Evolutionary conservation across 768 basidiomycete genomes (phyloP), one percentile per base, ranked within the genome.

Genomic region (Lentinula boryana): DNA sequence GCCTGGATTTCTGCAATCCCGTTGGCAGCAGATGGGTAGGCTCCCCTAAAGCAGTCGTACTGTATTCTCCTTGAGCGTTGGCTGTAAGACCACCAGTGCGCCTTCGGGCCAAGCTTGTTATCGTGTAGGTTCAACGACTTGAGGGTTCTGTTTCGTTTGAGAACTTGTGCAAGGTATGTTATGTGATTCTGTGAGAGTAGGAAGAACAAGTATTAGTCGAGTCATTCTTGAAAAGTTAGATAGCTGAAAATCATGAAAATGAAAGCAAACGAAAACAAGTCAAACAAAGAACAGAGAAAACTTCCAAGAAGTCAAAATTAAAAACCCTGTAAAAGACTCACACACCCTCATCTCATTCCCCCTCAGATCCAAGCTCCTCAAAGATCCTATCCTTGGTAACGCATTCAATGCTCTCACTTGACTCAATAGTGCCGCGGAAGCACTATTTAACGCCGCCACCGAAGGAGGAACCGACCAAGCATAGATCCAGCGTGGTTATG

Each of bases 51-150:
- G 72, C 77, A 9, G 70, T 69, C 1, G 56, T 60, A 41, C 71
- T 68, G 58, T 74, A 76, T 21, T 70, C 50, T 16, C 76, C 76
- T 13, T 65, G 57, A 6, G 74, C 71, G 40, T 76, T 76, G n/a
- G 75, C 76, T 73, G 53, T 12, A 54, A 56, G 32, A 35, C 76
- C 2, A 88, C 84, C 9, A 99, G 76, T 57, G 93, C 92, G 93
- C 92, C 8, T 81, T 76, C 0, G 91, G 83, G 60, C 96, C 96
- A 5, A 99, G 83, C 71, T 90, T 93, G 72, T 98, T 98, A 71
- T 98, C 96, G 67, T 91, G 89, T 56, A 98, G 75, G 71, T 98
- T 98, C 27, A 98, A 80, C 5, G 98, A 88, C 73, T 96, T 97
- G 49, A 98, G 78, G 3, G 96, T 98, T 48, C 95, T 80, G 72